Evolutionary conservation across 2,329 filamentous ascomycete species (phyloP).

Genomic region (Colletotrichum chrysophilum): DNA sequence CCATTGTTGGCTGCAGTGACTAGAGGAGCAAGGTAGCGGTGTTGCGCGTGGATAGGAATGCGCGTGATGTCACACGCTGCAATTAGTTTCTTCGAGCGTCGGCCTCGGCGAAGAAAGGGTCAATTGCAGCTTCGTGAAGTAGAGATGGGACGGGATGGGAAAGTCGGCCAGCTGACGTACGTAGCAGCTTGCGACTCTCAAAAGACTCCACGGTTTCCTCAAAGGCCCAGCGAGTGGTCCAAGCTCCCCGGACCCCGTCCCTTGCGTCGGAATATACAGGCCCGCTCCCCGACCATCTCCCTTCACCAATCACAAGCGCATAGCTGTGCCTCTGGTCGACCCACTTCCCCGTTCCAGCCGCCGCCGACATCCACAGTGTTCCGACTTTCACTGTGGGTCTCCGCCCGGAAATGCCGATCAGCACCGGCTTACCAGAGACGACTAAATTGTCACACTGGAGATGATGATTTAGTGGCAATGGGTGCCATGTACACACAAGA

Average conservation of each 20-base stretch:
- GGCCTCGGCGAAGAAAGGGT: not conserved
- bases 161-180: not conserved
- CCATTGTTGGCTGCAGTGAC: slow-evolving; percentile 39
- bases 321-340: not conserved
- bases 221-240: slow-evolving; percentile 26
- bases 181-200: slow-evolving; percentile 11
- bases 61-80: not conserved
- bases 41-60: not conserved
- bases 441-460: not conserved
- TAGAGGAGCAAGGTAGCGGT: not conserved
- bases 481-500: not conserved
- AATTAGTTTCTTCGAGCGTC: not conserved
- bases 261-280: slow-evolving; percentile 5
- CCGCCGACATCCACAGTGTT: not conserved
- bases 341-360: not conserved
- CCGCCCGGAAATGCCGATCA: not conserved
- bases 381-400: not conserved
- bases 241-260: slow-evolving; percentile 27
- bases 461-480: not conserved
- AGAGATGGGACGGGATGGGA: not conserved
- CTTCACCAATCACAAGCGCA: not conserved
- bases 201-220: slow-evolving; percentile 31
- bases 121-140: not conserved
- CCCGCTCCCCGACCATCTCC: not conserved
- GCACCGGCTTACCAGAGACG: not conserved